phyloP scores from a whole-genome alignment of 768 basidiomycete genomes.

The Termitomyces bulborhizus region DNA sequence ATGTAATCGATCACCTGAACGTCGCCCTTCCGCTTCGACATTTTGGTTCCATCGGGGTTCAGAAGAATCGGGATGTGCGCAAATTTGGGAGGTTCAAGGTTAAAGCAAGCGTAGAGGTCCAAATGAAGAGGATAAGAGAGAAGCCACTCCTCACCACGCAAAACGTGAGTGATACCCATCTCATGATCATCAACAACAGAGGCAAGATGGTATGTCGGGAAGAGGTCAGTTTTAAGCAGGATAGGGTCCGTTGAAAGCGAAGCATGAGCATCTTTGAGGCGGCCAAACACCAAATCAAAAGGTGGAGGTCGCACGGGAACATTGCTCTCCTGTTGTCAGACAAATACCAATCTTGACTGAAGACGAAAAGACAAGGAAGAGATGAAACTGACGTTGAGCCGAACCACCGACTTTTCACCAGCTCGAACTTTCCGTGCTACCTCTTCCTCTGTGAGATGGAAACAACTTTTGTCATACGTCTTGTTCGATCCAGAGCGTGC shows the following conservation, averaged over 20 bases:
- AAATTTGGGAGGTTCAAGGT: slow-evolving; percentile 68
- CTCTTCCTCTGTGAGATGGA: slow-evolving; percentile 85
- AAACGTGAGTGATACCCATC: slow-evolving; percentile 94
- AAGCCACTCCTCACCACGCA: slow-evolving; percentile 98
- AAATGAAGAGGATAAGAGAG: slow-evolving; percentile 89
- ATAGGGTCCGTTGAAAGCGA: slow-evolving; percentile 87
- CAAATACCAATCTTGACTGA: background rate
- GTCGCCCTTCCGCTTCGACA: slow-evolving; percentile 92
- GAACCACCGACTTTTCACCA: slow-evolving; percentile 76
- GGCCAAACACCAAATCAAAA: slow-evolving; percentile 72
- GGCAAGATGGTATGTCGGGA: slow-evolving; percentile 95
- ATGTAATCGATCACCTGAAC: slow-evolving; percentile 84
- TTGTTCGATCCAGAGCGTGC: slow-evolving; percentile 67
- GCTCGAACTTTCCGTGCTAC: slow-evolving; percentile 64
- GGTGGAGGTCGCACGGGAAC: slow-evolving; percentile 45
- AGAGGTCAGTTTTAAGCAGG: slow-evolving; percentile 85
- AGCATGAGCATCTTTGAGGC: slow-evolving; percentile 64
- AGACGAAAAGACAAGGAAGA: background rate
- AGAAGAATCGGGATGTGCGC: slow-evolving; percentile 89
- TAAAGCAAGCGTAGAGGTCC: slow-evolving; percentile 78
- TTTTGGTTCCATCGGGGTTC: slow-evolving; percentile 87
- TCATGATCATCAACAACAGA: slow-evolving; percentile 93
- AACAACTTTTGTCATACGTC: slow-evolving; percentile 85
- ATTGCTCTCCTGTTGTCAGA: slow-evolving; percentile 44
- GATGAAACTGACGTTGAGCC: slow-evolving; percentile 66